Conservation (phyloP, 805 yeast genomes). For the Candida taoyuanica region DNA sequence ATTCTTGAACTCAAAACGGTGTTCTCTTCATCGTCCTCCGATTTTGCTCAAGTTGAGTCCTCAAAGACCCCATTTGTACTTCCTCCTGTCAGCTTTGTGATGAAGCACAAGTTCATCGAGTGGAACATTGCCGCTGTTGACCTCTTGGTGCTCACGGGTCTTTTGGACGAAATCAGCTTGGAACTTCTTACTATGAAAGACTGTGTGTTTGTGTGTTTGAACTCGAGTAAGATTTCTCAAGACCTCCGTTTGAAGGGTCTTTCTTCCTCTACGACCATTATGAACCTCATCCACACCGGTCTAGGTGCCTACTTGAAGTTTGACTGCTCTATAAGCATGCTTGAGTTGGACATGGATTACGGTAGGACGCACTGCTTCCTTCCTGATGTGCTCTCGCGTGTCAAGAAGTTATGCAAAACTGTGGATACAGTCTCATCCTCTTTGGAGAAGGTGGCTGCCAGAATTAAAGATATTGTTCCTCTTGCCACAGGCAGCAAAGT, state of each 20-base stretch:
- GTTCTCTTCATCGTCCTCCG: neutral
- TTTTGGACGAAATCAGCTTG: slow-evolving; percentile 3
- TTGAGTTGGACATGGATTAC: slow-evolving; percentile 1
- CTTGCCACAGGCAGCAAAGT: no score
- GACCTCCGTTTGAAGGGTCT: neutral
- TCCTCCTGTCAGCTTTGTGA: slow-evolving; percentile 3
- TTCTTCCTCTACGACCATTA: neutral
- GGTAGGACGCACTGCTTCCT: slow-evolving; percentile 2
- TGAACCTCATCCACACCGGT: slow-evolving; percentile 2
- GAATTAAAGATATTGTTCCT: no score
- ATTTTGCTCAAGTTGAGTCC: neutral
- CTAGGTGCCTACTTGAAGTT: slow-evolving; percentile 4
- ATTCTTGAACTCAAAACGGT: neutral
- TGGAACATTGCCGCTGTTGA: slow-evolving; percentile 15
- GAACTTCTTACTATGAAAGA: slow-evolving; percentile 4
- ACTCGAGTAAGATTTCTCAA: slow-evolving; percentile 3
- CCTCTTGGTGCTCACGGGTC: slow-evolving; percentile 8
- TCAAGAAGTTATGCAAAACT: slow-evolving; percentile 1
- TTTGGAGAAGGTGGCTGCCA: neutral
- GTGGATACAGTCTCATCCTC: slow-evolving; percentile 2
- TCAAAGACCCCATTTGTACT: neutral
- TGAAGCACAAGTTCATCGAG: slow-evolving; percentile 5
- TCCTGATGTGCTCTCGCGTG: slow-evolving; percentile 6
- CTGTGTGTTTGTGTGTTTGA: slow-evolving; percentile 1
- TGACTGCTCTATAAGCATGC: neutral